Base-by-base conservation (phyloP, 2,329 filamentous ascomycete genomes). In the Aspergillus oerlinghausenensis region DNA sequence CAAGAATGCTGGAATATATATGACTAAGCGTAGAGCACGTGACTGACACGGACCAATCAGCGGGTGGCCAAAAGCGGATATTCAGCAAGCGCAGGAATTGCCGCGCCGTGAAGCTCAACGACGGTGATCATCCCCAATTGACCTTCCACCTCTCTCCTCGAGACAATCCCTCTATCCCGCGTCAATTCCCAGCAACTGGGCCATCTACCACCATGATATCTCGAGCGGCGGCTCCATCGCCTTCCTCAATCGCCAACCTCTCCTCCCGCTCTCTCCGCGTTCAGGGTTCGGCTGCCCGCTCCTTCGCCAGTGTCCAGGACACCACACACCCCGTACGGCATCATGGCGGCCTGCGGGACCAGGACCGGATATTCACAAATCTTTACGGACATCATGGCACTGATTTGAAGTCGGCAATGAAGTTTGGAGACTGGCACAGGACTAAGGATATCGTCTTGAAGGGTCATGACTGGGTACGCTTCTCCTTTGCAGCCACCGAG, bases 351-450 rank as follows among this genome's bases (percentile, higher is more conserved):
- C 84, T 99, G 67, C 89, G 86, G 79, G 94, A 99, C 75, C 92
- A 97, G 80, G 94, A 99, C 80, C 88, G 94, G 70, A 99, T 99
- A 78, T 99, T 99, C 80, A 92, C 96, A 81, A 99, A 99, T 80
- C 84, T 99, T 58, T 99, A 99, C 80, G 88, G 91, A 70, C 91
- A 94, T 73, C 91, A 90, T 79, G 92, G 91, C 52, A 84, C 92
- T 61, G 92, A 97, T 75, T 80, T 99, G 67, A 93, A 94, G 82
- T 91, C 87, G 72, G 92, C 94, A 54, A 92, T 91, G 87, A 96
- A 96, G 80, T 96, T 96, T 83, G 94, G 94, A 67, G 94, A 97
- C 77, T 99, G 94, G 94, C 86, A 99, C 82, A 96, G 95, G 84
- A 99, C 94, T 55, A 99, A 99, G 84, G 94, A 99, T 76, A 99